Base-by-base conservation (phyloP, 352 stramenopile genomes). In the Pythium dissimile region DNA sequence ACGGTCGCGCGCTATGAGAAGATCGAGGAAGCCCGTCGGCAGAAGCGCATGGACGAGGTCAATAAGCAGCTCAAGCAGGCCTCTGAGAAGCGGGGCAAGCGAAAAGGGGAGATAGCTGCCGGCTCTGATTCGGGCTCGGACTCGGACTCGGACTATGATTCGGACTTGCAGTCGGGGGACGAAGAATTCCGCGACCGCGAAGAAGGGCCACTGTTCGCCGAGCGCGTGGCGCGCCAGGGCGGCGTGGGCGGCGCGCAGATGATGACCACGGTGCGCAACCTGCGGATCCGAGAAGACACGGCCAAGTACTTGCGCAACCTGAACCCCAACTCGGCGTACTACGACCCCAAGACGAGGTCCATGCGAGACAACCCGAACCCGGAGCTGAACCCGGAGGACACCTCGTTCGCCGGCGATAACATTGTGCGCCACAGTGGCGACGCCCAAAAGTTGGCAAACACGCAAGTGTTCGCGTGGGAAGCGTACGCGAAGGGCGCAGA, bases 271-370 rank as follows among this genome's bases (percentile, higher is more conserved):
- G 95, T 98, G 34, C 89, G 96, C 1, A 99, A 99, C 69, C 75
- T 99, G 32, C 92, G 97, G 20, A 99, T 99, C 67, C 92, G 97
- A 52, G 97, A 99, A 73, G 97, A 99, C 71, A 99, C 96, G 38
- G 97, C 97, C 56, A 99, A 99, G 70, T 99, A 99, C 66, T 64
- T 99, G 49, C 82, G 94, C 24, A 99, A 99, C 61, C 77, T 99
- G 20, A 97, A 99, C 75, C 85, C 94, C 9, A 98, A 99, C 67
- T 98, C 91, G 44, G 97, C 97, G 5, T 99, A 98, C 72, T 99
- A 99, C 75, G 97, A 99, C 86, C 97, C 97, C 1, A 99, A 99
- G 75, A 98, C 92, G 35, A 82, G 97, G 27, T 97, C 92, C 3
- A 99, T 99, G 97, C 82, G 97, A 24, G 96, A 98, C 57, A 99